Conservation (phyloP, 2,329 filamentous ascomycete species). For the Cryphonectria nitschkei region DNA sequence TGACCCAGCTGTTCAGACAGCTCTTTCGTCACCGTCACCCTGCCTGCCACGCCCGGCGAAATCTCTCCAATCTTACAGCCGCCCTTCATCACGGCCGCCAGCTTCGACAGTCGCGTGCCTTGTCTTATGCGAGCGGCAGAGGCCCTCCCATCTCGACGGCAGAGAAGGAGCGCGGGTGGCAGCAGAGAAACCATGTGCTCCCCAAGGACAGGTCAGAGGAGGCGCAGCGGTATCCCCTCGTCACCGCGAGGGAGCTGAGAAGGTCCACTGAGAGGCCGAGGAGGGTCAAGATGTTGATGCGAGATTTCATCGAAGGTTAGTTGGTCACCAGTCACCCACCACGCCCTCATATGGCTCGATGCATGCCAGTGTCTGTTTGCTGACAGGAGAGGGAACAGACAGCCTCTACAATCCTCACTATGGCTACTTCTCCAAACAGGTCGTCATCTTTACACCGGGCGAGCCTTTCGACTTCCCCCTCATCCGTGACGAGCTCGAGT, state of each 20-base stretch:
- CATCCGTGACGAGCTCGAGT: constrained; percentile 83
- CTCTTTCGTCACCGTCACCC: constrained; percentile 71
- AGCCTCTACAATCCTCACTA: constrained; percentile 93
- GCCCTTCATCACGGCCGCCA: constrained; percentile 46
- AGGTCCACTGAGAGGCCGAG: constrained; percentile 74
- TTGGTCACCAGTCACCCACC: constrained; percentile 16
- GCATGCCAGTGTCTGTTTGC: background rate
- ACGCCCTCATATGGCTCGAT: background rate
- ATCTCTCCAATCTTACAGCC: constrained; percentile 43
- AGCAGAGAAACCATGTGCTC: constrained; percentile 77
- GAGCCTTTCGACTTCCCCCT: constrained; percentile 86
- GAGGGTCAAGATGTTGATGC: constrained; percentile 93
- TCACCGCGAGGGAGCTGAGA: constrained; percentile 81
- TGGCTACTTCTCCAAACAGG: constrained; percentile 95
- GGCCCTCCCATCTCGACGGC: constrained; percentile 33
- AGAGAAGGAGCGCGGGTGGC: constrained; percentile 75
- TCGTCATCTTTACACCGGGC: constrained; percentile 91
- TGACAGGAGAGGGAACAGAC: constrained; percentile 55
- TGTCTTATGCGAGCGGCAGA: constrained; percentile 32
- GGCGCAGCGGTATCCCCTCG: constrained; percentile 78
- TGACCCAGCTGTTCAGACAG: constrained; percentile 80
- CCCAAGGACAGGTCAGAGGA: constrained; percentile 79
- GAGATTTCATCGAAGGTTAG: constrained; percentile 94
- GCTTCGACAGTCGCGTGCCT: constrained; percentile 39
- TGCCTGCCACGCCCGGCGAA: constrained; percentile 60